Base-by-base conservation (phyloP, 352 stramenopile genomes). In the Globisporangium ultimum region DNA sequence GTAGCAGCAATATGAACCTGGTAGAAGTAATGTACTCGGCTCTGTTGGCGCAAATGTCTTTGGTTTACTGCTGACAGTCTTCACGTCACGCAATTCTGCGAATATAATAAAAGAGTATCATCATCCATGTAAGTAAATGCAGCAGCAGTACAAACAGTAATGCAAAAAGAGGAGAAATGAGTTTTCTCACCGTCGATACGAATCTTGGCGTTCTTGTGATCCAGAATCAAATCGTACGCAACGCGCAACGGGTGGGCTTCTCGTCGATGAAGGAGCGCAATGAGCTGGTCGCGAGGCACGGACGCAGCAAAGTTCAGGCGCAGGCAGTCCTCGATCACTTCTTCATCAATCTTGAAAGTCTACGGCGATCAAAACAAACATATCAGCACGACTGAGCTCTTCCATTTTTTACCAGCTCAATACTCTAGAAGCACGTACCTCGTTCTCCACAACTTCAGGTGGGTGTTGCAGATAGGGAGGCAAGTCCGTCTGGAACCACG, bases 401-500 rank as follows among this genome's bases (percentile, higher is more conserved):
- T 17, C 8, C 13, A 7, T 12, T n/a, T 40, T 41, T 43, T 43
- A 17, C 2, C 14, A 12, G 14, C 38, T 12, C 38, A 17, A 17
- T 3, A 40, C 6, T 2, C 24, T 28, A 34, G 15, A 15, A 34
- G 14, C 17, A 58, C 80, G 24, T 76, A 93, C 82, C 97, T 97
- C 74, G 84, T 98, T 95, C 70, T 99, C 94, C 45, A 99, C 96
- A 20, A 97, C 78, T 61, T 99, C 93, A 8, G 96, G 94, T 40
- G 96, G 89, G 61, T 98, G 92, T 48, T 98, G 84, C 13, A 99
- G 75, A 70, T 99, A 99, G 2, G 93, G 93, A 36, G 98, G 98
- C 9, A 99, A 77, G 58, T 98, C 97, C 62, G 98, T 95, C 74
- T 98, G 89, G 71, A 99, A 99, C 96, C 97, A 99, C 4, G 97